phyloP scores from a whole-genome alignment of 192 early-diverging fungal species.

The Chytriomyces sp. region DNA sequence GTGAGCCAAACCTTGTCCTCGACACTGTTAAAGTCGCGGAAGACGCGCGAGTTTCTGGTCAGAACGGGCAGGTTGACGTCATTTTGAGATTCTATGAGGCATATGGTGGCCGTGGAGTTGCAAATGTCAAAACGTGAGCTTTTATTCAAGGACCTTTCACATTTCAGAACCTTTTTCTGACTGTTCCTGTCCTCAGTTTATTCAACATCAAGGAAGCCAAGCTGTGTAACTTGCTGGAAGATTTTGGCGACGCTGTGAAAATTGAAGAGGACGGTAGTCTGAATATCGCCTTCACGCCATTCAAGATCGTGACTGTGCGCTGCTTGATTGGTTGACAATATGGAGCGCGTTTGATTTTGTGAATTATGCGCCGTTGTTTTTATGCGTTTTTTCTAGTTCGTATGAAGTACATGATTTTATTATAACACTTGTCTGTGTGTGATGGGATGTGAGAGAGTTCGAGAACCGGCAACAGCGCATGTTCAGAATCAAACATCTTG shows the following conservation, averaged over 20 bases:
- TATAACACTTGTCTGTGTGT: no score
- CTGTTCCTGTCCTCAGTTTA: conserved; percentile 39
- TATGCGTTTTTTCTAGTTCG: no score
- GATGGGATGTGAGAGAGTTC: no score
- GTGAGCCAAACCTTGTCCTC: conserved; percentile 75
- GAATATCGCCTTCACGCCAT: conserved; percentile 61
- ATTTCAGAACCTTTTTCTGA: neutral
- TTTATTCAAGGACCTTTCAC: neutral
- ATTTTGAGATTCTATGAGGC: conserved; percentile 90
- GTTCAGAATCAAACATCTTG: no score
- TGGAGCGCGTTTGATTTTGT: neutral
- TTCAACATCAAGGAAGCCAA: conserved; percentile 56
- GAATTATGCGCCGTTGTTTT: no score
- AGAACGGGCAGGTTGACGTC: conserved; percentile 52
- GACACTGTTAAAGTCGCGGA: conserved; percentile 94
- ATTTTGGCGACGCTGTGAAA: conserved; percentile 49
- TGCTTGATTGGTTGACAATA: conserved; percentile 15
- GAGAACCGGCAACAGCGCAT: no score
- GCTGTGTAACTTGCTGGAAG: conserved; percentile 83
- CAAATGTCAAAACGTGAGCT: conserved; percentile 53
- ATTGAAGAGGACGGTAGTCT: conserved; percentile 43
- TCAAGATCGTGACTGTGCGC: conserved; percentile 65
- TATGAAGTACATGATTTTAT: no score
- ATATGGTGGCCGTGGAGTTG: conserved; percentile 81
- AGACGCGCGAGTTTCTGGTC: conserved; percentile 45